phyloP scores from a whole-genome alignment of 768 basidiomycete species.

The Kwoniella heveanensis region DNA sequence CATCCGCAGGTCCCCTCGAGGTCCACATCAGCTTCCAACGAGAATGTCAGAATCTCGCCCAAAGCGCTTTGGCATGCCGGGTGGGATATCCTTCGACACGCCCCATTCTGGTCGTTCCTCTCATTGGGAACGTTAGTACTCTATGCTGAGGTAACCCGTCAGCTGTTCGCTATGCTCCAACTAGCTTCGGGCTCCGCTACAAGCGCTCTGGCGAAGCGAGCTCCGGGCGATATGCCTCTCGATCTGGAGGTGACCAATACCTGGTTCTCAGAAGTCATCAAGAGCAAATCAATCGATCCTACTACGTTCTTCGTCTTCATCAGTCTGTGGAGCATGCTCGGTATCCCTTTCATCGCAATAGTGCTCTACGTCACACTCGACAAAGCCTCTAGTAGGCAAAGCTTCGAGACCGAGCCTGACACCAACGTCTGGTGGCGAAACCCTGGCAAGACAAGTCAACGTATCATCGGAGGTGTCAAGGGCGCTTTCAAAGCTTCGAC shows the following conservation, averaged over 20 bases:
- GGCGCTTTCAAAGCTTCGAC: neutral
- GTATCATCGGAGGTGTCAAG: neutral
- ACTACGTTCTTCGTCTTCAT: conserved; percentile 17
- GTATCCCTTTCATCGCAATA: conserved; percentile 9
- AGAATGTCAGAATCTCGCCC: neutral
- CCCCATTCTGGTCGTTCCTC: conserved; percentile 13
- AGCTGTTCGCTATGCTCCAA: conserved; percentile 11
- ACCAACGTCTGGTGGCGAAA: neutral
- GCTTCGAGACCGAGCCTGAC: neutral
- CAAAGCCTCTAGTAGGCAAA: neutral
- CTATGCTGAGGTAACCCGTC: conserved; percentile 19
- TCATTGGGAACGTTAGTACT: conserved; percentile 1
- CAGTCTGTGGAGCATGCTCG: conserved; percentile 21
- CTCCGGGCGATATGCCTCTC: conserved; percentile 3
- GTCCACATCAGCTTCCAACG: neutral
- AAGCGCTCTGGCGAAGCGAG: conserved; percentile 9
- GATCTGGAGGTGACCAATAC: conserved; percentile 14
- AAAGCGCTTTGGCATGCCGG: neutral
- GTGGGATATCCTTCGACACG: conserved; percentile 11
- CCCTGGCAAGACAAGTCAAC: neutral
- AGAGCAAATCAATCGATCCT: conserved; percentile 5
- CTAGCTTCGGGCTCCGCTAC: conserved; percentile 11
- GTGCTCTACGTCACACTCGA: conserved; percentile 12
- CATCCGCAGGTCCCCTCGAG: neutral
- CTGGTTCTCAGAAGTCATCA: conserved; percentile 11